Conservation (phyloP, 768 basidiomycete genomes). For the Suillus paluster region DNA sequence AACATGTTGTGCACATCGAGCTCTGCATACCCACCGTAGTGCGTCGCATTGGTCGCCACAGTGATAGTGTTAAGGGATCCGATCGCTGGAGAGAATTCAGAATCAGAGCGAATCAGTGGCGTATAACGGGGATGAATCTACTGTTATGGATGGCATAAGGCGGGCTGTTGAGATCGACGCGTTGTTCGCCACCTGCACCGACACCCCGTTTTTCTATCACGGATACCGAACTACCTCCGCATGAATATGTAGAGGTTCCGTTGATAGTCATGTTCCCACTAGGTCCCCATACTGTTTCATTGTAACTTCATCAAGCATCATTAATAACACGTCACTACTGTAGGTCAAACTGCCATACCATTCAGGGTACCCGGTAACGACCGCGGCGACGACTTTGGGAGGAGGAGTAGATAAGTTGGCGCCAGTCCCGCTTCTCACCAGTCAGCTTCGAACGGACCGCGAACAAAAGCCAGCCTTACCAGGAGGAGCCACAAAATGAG, state of each 20-base stretch:
- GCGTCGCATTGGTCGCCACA: constrained; percentile 73
- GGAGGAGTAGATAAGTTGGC: constrained; percentile 60
- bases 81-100: constrained; percentile 41
- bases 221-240: constrained; percentile 20
- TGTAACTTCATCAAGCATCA: constrained; percentile 49
- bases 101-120: background rate
- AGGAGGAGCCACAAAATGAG: constrained; percentile 68
- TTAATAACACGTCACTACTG: background rate
- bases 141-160: constrained; percentile 79
- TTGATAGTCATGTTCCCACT: constrained; percentile 80
- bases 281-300: constrained; percentile 60
- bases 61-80: constrained; percentile 59
- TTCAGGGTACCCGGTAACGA: constrained; percentile 66
- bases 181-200: constrained; percentile 52
- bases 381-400: constrained; percentile 55
- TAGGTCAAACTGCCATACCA: constrained; percentile 45
- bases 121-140: constrained; percentile 24
- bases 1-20: constrained; percentile 74
- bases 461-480: constrained; percentile 35
- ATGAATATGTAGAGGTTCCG: constrained; percentile 59
- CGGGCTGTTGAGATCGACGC: constrained; percentile 57
- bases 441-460: constrained; percentile 3
- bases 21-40: constrained; percentile 62
- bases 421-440: constrained; percentile 46
- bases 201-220: constrained; percentile 46